phyloP scores from a whole-genome alignment of 148 eudicot species.

The Rhododendron molle region DNA sequence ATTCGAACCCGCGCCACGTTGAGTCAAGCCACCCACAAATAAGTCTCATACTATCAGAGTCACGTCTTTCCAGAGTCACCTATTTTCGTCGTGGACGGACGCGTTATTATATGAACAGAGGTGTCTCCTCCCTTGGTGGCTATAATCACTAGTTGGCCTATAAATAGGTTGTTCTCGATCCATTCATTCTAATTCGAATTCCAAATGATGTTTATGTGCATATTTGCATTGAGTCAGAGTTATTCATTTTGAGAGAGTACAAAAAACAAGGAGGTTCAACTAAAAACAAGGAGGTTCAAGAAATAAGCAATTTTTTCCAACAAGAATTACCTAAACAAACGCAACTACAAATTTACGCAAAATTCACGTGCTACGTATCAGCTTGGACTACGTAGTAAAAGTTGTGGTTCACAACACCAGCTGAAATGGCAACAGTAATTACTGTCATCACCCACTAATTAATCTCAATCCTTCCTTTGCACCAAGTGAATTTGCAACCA shows the following conservation, averaged over 20 bases:
- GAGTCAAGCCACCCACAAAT: neutral
- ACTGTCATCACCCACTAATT: neutral
- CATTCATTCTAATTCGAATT: too few relatives aligned
- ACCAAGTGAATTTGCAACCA: neutral
- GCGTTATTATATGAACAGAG: neutral
- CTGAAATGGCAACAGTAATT: neutral
- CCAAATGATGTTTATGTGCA: neutral
- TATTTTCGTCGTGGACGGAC: too few relatives aligned
- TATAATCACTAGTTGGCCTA: neutral
- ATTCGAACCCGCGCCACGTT: too few relatives aligned
- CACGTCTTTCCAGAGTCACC: neutral
- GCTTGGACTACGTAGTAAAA: neutral
- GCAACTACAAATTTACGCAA: neutral
- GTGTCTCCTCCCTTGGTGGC: neutral
- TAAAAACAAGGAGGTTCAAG: neutral
- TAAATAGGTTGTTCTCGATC: neutral
- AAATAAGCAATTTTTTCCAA: neutral
- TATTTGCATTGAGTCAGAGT: neutral
- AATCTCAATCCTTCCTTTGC: neutral
- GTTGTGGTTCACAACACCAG: neutral
- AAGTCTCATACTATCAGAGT: neutral
- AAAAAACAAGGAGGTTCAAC: neutral
- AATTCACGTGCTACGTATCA: neutral
- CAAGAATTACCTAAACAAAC: neutral
- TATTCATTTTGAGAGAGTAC: neutral